Evolutionary conservation across 768 basidiomycete species (phyloP).

Genomic region (Stropharia rugosoannulata): DNA sequence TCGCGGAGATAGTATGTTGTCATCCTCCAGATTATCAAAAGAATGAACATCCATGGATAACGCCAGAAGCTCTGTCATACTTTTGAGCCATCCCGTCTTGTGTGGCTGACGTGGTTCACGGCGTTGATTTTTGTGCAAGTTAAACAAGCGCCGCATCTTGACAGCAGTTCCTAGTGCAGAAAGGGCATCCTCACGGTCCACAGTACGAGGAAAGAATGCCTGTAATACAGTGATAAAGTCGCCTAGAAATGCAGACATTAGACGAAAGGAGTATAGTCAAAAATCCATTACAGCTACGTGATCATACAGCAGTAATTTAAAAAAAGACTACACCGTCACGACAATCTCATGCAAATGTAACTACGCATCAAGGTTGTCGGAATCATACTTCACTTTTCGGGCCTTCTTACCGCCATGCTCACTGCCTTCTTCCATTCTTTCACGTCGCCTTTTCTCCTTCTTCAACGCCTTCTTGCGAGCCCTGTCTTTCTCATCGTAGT

Average conservation of each 20-base stretch:
- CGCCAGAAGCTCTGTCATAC: too few species aligned
- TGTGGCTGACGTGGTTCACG: too few species aligned
- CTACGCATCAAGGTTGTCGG: background rate
- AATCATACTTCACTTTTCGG: background rate
- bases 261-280: background rate
- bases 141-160: background rate
- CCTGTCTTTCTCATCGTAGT: too few species aligned
- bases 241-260: background rate
- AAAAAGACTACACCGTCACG: too few species aligned
- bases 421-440: background rate
- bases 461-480: background rate
- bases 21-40: background rate
- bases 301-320: too few species aligned
- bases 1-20: background rate
- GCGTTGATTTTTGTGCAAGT: too few species aligned
- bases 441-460: background rate
- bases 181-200: background rate
- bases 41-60: slow-evolving; percentile 14
- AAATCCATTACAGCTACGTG: background rate
- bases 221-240: background rate
- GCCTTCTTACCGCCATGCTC: background rate
- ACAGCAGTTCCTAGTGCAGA: background rate
- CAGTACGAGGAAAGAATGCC: background rate
- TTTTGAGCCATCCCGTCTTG: too few species aligned
- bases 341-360: background rate